Base-by-base conservation (phyloP, 192 early-diverging fungal genomes). In the Podila minutissima region DNA sequence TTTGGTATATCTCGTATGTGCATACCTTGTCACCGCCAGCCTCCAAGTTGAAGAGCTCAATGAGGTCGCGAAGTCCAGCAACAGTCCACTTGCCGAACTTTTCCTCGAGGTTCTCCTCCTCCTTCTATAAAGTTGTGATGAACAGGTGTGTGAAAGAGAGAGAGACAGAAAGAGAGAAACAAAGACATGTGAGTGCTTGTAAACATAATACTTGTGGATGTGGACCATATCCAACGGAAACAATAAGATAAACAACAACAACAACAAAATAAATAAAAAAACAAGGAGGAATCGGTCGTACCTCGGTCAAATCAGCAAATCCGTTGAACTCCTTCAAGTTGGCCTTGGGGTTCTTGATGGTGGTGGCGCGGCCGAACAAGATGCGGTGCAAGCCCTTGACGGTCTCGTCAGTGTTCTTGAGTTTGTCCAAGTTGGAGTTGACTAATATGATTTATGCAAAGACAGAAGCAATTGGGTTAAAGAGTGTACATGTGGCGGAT, bases 71-170 rank as follows among this genome's bases (percentile, higher is more conserved):
- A 59, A 81, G 77, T 20, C 70, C 70, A 28, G 64, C 71, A 50
- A 81, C 77, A 41, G 77, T 81, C 77, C 77, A 81, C 58, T 73
- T 81, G 48, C 77, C 77, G 33, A 81, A 67, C 66, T 72, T 81
- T 51, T 81, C 77, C 29, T 81, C 77, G 37, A 73, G 38, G 33
- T 46, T 2, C 48, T 81, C 77, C 29, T 81, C 77, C 4, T 81
- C 77, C 64, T 81, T 81, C 77, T 79, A 72, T 22, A 19, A 8
- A 6, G 60, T 62, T 11, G 8, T 62, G 33, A 22, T 19, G 37
- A 57, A 12, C 24, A 20, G n/a, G n/a, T n/a, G n/a, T n/a, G n/a
- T n/a, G n/a, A n/a, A n/a, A 22, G 50, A 19, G 13, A 55, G 55
- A 15, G 41, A 20, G 26, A 64, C 17, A 55, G 9, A 10, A 29